These are phyloP conservation scores for Jaapia argillacea DNA, from an alignment of 768 basidiomycete genomes.

Conservation along the genomic window DNA sequence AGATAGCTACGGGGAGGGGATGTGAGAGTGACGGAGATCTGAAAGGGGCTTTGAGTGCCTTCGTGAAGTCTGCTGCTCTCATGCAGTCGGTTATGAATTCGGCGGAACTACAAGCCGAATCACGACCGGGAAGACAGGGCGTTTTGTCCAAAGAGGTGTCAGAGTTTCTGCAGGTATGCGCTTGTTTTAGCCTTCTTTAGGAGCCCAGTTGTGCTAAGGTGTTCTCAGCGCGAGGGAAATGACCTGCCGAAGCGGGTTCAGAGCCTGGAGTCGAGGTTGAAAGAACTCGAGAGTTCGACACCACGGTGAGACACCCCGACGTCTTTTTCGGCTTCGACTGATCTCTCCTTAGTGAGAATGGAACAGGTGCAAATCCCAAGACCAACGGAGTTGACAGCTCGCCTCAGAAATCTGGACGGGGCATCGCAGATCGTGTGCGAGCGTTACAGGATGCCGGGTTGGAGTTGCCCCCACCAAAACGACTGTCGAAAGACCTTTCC, in stretches of 20 bases:
- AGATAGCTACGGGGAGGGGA: slow-evolving; percentile 41
- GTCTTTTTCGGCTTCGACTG: slow-evolving; percentile 2
- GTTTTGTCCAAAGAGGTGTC: slow-evolving; percentile 51
- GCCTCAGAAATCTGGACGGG: slow-evolving; percentile 37
- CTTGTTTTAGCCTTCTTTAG: slow-evolving; percentile 5
- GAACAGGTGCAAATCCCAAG: too few relatives aligned
- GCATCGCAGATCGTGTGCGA: slow-evolving; percentile 75
- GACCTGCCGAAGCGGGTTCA: slow-evolving; percentile 30
- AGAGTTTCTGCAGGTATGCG: slow-evolving; percentile 55
- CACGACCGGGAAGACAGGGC: slow-evolving; percentile 39
- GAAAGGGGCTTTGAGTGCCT: slow-evolving; percentile 46
- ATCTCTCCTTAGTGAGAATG: too few relatives aligned
- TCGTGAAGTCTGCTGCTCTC: slow-evolving; percentile 52
- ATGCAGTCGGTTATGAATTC: slow-evolving; percentile 50
- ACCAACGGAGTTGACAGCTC: too few relatives aligned
- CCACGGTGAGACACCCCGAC: slow-evolving; percentile 15
- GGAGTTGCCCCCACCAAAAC: slow-evolving; percentile 33
- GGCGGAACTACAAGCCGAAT: slow-evolving; percentile 42
- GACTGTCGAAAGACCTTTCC: slow-evolving; percentile 43
- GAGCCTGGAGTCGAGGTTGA: slow-evolving; percentile 34
- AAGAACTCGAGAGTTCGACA: slow-evolving; percentile 31
- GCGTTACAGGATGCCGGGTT: slow-evolving; percentile 68
- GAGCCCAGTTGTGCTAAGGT: slow-evolving; percentile 8
- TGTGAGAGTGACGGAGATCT: slow-evolving; percentile 50
- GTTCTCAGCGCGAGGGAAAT: slow-evolving; percentile 25